Evolutionary conservation across 768 basidiomycete genomes (phyloP), one percentile per base, ranked within the genome.

Genomic region (Mycena metata): DNA sequence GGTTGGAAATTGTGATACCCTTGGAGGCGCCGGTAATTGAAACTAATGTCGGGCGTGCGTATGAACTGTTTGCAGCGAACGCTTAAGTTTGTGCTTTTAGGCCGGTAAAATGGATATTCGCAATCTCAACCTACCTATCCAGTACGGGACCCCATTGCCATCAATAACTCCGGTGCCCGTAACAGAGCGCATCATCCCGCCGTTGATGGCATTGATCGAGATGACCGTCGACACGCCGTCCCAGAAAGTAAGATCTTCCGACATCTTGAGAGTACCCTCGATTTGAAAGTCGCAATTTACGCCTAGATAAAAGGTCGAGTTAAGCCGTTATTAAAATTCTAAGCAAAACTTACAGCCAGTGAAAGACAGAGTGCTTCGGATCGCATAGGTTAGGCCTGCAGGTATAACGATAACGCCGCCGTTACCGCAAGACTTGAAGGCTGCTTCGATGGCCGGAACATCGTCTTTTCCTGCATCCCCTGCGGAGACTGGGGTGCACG

Each of bases 371-470:
- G 76, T 75, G 47, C 74, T 75, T 8, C 76, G 76, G 36, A 79
- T 72, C 36, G 73, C 67, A 41, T 74, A 78, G 2, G 69, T 72
- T 19, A 60, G 69, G 9, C 77, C 75, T 17, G 75, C 77, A 24
- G 78, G 75, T 42, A 79, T 74, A 36, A 78, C 73, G 24, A 79
- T 79, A 39, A 76, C 74, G 9, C 79, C 78, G 12, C 76, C 77
- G 36, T 76, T 76, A 1, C 79, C 79, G 46, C 78, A 79, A 36
- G 76, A 72, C 58, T 77, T 69, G 54, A 79, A 73, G 33, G 77
- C 77, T 10, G 73, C 74, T 51, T 72, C 64, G 21, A 78, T 78
- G 57, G 79, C 75, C 26, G 76, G 78, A 15, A 79, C 77, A 55
- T 79, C 79, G 50, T 79, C 79, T 12, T 62, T 64, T 12, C 72